phyloP scores from a whole-genome alignment of 2,329 filamentous ascomycete genomes.

The Aspergillus ochraceoroseus region DNA sequence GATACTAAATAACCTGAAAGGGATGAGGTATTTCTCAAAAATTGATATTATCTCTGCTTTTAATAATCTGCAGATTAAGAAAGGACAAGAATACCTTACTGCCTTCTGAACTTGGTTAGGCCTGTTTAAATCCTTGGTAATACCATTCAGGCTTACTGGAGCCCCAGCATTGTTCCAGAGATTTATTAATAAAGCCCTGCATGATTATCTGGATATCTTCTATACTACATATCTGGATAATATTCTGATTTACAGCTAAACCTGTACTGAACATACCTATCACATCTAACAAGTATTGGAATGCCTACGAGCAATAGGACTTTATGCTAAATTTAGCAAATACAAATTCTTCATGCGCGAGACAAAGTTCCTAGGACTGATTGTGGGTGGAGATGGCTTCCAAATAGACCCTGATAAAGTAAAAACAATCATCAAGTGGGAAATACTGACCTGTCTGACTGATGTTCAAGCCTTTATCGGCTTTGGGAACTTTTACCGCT shows the following conservation, averaged over 20 bases:
- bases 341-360: neutral
- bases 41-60: conserved; percentile 5
- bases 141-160: conserved; percentile 7
- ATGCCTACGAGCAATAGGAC: neutral
- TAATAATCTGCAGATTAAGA: neutral
- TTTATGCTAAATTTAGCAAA: neutral
- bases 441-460: neutral
- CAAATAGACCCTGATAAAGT: conserved; percentile 1
- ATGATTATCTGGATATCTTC: conserved; percentile 14
- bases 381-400: neutral
- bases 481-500: conserved; percentile 2
- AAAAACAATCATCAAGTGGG: neutral
- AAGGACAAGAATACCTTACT: too few relatives aligned
- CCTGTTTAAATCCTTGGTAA: conserved; percentile 1
- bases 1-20: conserved; percentile 16
- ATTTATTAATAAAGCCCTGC: conserved; percentile 2
- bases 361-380: conserved; percentile 6
- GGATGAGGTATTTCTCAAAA: conserved; percentile 22
- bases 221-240: conserved; percentile 27
- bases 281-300: conserved; percentile 1
- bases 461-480: neutral
- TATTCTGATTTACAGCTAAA: conserved; percentile 25
- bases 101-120: conserved; percentile 6
- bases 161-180: conserved; percentile 11
- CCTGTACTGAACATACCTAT: neutral